A percentile compares a stretch with the other conserved stretches of the same genome.
These are phyloP conservation scores for Penicillium herquei DNA, from an alignment of 495 filamentous ascomycete genomes.

Conservation along the genomic window DNA sequence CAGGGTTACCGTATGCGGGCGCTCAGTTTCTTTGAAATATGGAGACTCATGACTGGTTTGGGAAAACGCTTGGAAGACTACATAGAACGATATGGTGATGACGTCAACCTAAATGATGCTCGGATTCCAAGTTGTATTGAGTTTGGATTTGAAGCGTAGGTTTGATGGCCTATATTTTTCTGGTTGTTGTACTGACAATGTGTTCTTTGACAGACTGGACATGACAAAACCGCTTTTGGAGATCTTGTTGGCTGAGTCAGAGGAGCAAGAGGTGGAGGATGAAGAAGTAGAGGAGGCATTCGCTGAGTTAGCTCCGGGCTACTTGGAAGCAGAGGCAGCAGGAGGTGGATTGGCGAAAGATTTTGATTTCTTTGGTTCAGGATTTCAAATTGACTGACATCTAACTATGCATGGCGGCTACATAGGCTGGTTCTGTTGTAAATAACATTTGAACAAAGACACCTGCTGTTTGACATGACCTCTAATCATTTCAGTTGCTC, in stretches of 20 bases:
- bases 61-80: neutral
- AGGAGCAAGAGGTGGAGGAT: neutral
- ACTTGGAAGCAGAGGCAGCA: slow-evolving; percentile 1
- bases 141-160: neutral
- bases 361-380: neutral
- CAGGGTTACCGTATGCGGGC: neutral
- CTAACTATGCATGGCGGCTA: too few species aligned
- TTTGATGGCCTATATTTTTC: neutral
- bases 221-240: neutral
- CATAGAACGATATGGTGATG: neutral
- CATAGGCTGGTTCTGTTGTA: too few species aligned
- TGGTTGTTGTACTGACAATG: neutral
- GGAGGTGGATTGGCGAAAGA: neutral
- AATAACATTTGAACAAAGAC: too few species aligned
- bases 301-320: neutral
- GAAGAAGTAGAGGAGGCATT: neutral
- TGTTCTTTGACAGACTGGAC: neutral
- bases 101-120: neutral
- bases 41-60: neutral
- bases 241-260: neutral
- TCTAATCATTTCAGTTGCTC: too few species aligned
- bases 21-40: neutral
- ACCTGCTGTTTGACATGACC: neutral
- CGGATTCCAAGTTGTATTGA: too few species aligned
- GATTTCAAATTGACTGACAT: too few species aligned